A percentile compares a stretch with the other conserved stretches of the same genome.
phyloP scores from a whole-genome alignment of 305 asterid genomes.

The Fraxinus angustifolia region DNA sequence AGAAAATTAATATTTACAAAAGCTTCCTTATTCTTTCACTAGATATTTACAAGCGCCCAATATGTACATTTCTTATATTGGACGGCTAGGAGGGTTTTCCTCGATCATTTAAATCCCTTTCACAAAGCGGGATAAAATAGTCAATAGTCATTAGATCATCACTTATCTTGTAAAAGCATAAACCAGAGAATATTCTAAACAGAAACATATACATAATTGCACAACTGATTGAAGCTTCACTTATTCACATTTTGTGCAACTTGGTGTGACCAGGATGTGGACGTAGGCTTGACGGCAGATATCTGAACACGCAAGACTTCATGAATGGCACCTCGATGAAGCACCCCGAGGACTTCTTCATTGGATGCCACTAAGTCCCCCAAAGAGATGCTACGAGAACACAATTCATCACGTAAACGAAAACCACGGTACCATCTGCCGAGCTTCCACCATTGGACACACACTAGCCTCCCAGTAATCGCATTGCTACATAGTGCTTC shows the following conservation, averaged over 20 bases:
- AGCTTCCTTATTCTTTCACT: background rate
- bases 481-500: slow-evolving; percentile 44
- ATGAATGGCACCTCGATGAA: slow-evolving; percentile 65
- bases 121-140: background rate
- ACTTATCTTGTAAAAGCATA: background rate
- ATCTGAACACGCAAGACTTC: slow-evolving; percentile 75
- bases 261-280: slow-evolving; percentile 53
- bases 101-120: background rate
- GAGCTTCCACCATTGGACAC: slow-evolving; percentile 87
- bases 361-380: slow-evolving; percentile 40
- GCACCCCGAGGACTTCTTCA: slow-evolving; percentile 63
- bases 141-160: background rate
- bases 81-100: background rate
- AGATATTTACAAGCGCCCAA: background rate
- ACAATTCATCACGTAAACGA: slow-evolving; percentile 58
- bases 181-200: slow-evolving; percentile 11
- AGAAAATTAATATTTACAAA: background rate
- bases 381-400: slow-evolving; percentile 45
- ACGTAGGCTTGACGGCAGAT: slow-evolving; percentile 39
- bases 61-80: background rate
- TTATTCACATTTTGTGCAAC: slow-evolving; percentile 26
- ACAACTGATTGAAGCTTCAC: slow-evolving; percentile 1
- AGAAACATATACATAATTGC: slow-evolving; percentile 18
- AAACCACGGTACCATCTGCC: slow-evolving; percentile 77
- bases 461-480: slow-evolving; percentile 58